phyloP scores from a whole-genome alignment of 257 asterid genomes.

The Nicotiana obtusifolia region DNA sequence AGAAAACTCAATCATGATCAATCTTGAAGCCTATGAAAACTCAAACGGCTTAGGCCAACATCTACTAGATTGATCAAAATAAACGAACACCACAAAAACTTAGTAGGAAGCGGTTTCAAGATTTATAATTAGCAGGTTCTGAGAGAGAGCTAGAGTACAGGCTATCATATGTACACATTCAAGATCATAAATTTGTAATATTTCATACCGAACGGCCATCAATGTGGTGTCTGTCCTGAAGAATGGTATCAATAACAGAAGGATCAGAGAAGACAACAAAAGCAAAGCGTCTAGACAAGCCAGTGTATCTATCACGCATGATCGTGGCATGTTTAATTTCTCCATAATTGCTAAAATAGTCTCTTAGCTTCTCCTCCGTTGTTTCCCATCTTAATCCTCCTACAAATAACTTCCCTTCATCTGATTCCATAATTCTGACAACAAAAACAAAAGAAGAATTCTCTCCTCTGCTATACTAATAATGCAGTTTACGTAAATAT shows the following conservation, averaged over 20 bases:
- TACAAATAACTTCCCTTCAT: slow-evolving; percentile 81
- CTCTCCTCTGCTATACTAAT: background rate
- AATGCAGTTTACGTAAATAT: background rate
- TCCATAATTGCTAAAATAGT: slow-evolving; percentile 60
- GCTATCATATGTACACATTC: background rate
- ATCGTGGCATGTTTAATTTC: slow-evolving; percentile 68
- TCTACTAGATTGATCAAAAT: background rate
- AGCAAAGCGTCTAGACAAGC: slow-evolving; percentile 78
- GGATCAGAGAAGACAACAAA: slow-evolving; percentile 85
- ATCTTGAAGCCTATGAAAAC: background rate
- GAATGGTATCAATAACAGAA: slow-evolving; percentile 51
- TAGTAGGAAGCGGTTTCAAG: background rate
- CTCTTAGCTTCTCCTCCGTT: slow-evolving; percentile 67
- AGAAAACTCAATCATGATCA: background rate
- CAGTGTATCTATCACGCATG: slow-evolving; percentile 61
- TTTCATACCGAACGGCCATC: slow-evolving; percentile 77
- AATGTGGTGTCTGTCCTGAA: slow-evolving; percentile 66
- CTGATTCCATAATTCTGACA: slow-evolving; percentile 58
- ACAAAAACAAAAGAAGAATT: background rate
- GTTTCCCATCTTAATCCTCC: slow-evolving; percentile 94
- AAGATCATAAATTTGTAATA: background rate
- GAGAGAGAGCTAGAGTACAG: background rate
- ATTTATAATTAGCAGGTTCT: background rate
- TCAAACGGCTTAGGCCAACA: background rate
- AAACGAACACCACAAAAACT: background rate